phyloP scores from a whole-genome alignment of 306 rosid genomes.

The Cicer cuneatum region DNA sequence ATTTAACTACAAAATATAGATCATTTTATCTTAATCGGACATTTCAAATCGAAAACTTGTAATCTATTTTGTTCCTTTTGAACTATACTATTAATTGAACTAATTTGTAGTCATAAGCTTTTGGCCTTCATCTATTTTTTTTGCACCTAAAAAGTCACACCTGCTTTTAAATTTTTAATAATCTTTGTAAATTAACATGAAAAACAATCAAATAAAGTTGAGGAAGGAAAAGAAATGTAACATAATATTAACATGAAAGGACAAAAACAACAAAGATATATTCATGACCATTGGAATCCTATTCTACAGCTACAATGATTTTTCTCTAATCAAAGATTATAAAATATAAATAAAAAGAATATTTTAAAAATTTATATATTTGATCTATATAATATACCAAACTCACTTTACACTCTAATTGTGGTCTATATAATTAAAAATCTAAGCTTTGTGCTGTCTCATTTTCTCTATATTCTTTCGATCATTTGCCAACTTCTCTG shows the following conservation, averaged over 20 bases:
- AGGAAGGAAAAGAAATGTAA: constrained; percentile 36
- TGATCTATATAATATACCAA: neutral
- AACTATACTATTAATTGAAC: constrained; percentile 35
- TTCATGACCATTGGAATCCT: constrained; percentile 34
- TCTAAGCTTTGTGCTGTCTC: constrained; percentile 37
- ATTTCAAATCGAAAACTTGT: neutral
- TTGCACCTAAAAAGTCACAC: constrained; percentile 58
- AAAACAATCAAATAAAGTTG: constrained; percentile 39
- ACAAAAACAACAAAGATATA: constrained; percentile 48
- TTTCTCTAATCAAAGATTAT: constrained; percentile 7
- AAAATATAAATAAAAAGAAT: too few relatives aligned
- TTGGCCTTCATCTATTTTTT: constrained; percentile 50
- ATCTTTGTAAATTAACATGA: constrained; percentile 17
- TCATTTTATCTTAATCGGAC: neutral
- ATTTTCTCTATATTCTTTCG: constrained; percentile 24
- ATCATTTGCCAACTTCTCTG: constrained; percentile 26
- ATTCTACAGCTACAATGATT: constrained; percentile 19
- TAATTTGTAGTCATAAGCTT: constrained; percentile 50
- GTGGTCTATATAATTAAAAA: constrained; percentile 29
- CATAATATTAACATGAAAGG: constrained; percentile 37
- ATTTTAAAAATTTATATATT: too few relatives aligned
- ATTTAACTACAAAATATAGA: neutral
- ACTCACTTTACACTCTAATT: constrained; percentile 38
- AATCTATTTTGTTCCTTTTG: neutral
- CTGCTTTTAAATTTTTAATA: constrained; percentile 39